These are phyloP conservation scores for Eremochloa ophiuroides DNA, from an alignment of 176 grass and related monocot genomes.

Conservation along the genomic window DNA sequence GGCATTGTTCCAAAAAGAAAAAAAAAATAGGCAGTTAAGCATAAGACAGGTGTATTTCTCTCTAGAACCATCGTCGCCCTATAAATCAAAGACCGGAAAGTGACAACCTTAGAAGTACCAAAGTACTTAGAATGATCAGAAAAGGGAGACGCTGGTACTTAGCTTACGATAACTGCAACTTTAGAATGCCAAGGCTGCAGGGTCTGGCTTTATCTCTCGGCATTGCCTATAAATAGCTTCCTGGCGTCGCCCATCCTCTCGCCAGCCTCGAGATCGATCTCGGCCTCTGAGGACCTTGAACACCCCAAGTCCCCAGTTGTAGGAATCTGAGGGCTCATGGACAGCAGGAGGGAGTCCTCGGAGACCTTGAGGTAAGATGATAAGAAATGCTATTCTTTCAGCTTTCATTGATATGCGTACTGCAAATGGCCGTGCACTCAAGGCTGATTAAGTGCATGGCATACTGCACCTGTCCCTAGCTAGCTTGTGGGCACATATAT, in stretches of 20 bases:
- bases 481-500: background rate
- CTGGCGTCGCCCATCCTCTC: background rate
- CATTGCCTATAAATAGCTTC: constrained; percentile 48
- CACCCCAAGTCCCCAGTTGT: background rate
- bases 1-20: too few species aligned
- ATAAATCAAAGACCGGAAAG: background rate
- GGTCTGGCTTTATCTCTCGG: constrained; percentile 13
- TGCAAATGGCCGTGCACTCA: background rate
- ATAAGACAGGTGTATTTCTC: background rate
- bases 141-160: background rate
- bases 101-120: too few species aligned
- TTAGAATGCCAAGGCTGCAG: background rate
- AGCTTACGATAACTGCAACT: constrained; percentile 6
- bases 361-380: constrained; percentile 55
- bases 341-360: constrained; percentile 42
- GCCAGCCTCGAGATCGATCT: constrained; percentile 28
- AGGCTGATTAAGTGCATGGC: background rate
- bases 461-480: background rate
- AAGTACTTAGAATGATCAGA: background rate
- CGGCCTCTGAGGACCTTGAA: constrained; percentile 2
- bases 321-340: constrained; percentile 29
- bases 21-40: too few species aligned
- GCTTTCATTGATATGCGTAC: constrained; percentile 10
- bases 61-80: background rate
- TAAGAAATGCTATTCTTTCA: constrained; percentile 20